Evolutionary conservation across 768 basidiomycete genomes (phyloP).

Genomic region (Candolleomyces eurysporus): DNA sequence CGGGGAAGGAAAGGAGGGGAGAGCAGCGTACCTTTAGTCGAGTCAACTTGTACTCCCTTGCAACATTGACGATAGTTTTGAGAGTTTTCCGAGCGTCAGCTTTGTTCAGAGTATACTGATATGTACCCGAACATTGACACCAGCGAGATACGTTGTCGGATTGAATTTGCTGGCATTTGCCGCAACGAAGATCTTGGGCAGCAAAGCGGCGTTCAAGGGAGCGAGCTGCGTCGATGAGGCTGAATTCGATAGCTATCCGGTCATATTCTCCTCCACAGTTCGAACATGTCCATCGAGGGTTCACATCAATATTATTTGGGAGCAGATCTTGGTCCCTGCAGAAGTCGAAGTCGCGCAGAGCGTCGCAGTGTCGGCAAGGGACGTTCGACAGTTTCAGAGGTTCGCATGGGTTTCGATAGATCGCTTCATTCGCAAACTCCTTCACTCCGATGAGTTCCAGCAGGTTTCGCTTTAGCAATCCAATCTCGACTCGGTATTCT

Average conservation of each 20-base stretch:
- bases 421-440: slow-evolving; percentile 83
- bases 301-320: slow-evolving; percentile 48
- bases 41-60: slow-evolving; percentile 65
- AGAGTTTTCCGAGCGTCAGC: slow-evolving; percentile 70
- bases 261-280: slow-evolving; percentile 87
- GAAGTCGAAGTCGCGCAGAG: slow-evolving; percentile 89
- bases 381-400: slow-evolving; percentile 82
- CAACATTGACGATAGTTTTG: slow-evolving; percentile 81
- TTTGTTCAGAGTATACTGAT: slow-evolving; percentile 69
- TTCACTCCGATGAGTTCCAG: slow-evolving; percentile 84
- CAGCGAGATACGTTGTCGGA: slow-evolving; percentile 82
- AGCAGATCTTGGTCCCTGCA: slow-evolving; percentile 88
- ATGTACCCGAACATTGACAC: slow-evolving; percentile 88
- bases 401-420: slow-evolving; percentile 91
- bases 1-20: neutral
- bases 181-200: slow-evolving; percentile 88
- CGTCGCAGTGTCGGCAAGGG: slow-evolving; percentile 85
- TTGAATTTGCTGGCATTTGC: slow-evolving; percentile 88
- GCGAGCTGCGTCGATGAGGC: slow-evolving; percentile 74
- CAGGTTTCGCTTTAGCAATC: slow-evolving; percentile 83
- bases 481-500: slow-evolving; percentile 85
- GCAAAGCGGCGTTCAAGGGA: slow-evolving; percentile 70
- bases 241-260: slow-evolving; percentile 81
- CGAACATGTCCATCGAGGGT: slow-evolving; percentile 66
- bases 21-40: slow-evolving; percentile 58